phyloP scores from a whole-genome alignment of 2,329 filamentous ascomycete species.

The Neonectria coccinea region DNA sequence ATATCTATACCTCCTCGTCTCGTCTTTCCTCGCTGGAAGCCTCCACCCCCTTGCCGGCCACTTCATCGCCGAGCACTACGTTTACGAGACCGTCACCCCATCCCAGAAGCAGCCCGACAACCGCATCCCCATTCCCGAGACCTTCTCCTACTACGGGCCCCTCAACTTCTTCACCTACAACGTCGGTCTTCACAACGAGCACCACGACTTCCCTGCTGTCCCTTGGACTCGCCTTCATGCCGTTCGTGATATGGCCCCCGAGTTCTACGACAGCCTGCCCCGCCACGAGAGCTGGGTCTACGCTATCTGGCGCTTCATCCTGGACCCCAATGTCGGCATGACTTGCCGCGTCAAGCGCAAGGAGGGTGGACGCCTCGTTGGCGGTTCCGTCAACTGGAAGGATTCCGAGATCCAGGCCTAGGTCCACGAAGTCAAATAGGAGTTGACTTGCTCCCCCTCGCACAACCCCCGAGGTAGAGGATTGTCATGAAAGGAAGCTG shows the following conservation, averaged over 20 bases:
- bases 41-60: constrained; percentile 95
- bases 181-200: constrained; percentile 97
- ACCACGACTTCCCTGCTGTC: constrained; percentile 97
- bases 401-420: constrained; percentile 76
- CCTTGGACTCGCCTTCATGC: constrained; percentile 89
- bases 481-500: constrained; percentile 11
- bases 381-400: constrained; percentile 68
- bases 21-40: constrained; percentile 92
- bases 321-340: constrained; percentile 88
- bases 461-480: constrained; percentile 4
- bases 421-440: constrained; percentile 19
- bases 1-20: constrained; percentile 85
- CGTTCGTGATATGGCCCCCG: constrained; percentile 82
- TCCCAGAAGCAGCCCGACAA: constrained; percentile 69
- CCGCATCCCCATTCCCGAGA: constrained; percentile 82
- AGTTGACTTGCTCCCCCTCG: neutral
- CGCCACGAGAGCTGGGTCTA: constrained; percentile 90
- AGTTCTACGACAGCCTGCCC: constrained; percentile 92
- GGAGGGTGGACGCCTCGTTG: constrained; percentile 75
- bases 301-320: constrained; percentile 95
- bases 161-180: constrained; percentile 97
- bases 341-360: constrained; percentile 94
- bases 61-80: constrained; percentile 98
- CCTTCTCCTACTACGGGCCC: constrained; percentile 95
- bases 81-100: constrained; percentile 74